A percentile compares a stretch with the other conserved stretches of the same genome.
phyloP scores from a whole-genome alignment of 192 early-diverging fungal species.

The Funneliformis geosporum region DNA sequence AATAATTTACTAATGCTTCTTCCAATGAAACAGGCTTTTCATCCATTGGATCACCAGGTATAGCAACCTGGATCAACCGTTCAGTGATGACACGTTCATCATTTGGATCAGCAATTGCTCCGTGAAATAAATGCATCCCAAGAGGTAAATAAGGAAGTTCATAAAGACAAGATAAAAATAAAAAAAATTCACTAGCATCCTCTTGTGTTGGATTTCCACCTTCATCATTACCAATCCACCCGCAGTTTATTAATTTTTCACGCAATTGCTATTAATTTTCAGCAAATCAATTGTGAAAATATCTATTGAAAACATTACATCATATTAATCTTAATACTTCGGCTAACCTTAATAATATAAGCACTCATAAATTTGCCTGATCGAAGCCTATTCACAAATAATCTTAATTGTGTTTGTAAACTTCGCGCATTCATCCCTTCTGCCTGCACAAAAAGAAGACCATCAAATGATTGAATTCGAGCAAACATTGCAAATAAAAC shows the following conservation, averaged over 20 bases:
- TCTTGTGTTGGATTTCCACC: slow-evolving; percentile 51
- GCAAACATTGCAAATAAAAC: slow-evolving; percentile 71
- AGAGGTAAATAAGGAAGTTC: slow-evolving; percentile 69
- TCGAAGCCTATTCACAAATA: slow-evolving; percentile 63
- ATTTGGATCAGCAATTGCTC: slow-evolving; percentile 61
- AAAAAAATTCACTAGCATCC: slow-evolving; percentile 68
- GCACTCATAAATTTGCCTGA: slow-evolving; percentile 58
- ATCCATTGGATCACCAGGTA: slow-evolving; percentile 38
- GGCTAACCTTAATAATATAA: slow-evolving; percentile 48
- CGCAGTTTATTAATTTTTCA: slow-evolving; percentile 7
- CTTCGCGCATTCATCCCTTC: slow-evolving; percentile 44
- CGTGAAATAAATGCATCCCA: slow-evolving; percentile 66
- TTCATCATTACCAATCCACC: slow-evolving; percentile 29
- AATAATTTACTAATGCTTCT: slow-evolving; percentile 55
- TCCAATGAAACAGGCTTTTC: slow-evolving; percentile 49
- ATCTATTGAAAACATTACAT: background rate
- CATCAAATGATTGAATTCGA: slow-evolving; percentile 58
- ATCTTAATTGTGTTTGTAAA: slow-evolving; percentile 52
- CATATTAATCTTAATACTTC: background rate
- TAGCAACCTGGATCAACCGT: slow-evolving; percentile 56
- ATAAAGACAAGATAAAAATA: slow-evolving; percentile 65
- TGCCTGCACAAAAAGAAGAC: slow-evolving; percentile 52
- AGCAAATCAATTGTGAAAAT: slow-evolving; percentile 2
- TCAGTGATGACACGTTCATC: slow-evolving; percentile 71
- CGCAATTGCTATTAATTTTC: slow-evolving; percentile 23